Evolutionary conservation across 345 rosid genomes (phyloP), one percentile per base, ranked within the genome.

Genomic region (Populus pruinosa): DNA sequence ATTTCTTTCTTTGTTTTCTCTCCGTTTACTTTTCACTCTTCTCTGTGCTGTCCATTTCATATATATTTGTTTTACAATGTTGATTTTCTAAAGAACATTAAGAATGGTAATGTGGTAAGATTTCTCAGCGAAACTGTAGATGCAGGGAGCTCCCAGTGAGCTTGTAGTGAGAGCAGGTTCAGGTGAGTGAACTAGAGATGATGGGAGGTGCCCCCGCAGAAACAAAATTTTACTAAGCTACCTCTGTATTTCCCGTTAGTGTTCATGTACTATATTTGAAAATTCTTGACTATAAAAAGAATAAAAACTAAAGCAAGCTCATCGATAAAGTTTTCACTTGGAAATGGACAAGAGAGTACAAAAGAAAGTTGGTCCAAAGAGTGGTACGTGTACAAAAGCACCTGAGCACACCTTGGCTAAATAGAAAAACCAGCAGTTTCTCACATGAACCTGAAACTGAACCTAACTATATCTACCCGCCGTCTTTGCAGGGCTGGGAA

Each of bases 401-500:
- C 70, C 63, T 62, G 64, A 62, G 70, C 70, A 63, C 50, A 47
- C 75, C 12, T 35, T 44, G 74, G 61, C 21, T 17, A 56, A 76
- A 29, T 6, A 17, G 12, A 31, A 29, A 27, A 47, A 16, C 80
- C 70, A 31, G 6, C 63, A 71, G 41, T 77, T 10, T 49, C 33
- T 59, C 53, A 0, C 20, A 69, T 33, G 72, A 35, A 50, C 67
- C 55, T 41, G 14, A 55, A 31, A 66, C 71, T 31, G 18, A 59
- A 23, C 71, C 78, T 21, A 12, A 12, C 27, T 9, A 63, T 13
- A n/a, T 2, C 21, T 14, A 47, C 59, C 76, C 81, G 81, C 72
- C 81, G 81, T 72, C 76, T 72, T 78, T 78, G 76, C 81, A 78
- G 76, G 53, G 36, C 55, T 16, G 50, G 53, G 66, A 50, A 59